Conservation (phyloP, 2,329 filamentous ascomycete genomes). For the Rasamsonia emersonii region DNA sequence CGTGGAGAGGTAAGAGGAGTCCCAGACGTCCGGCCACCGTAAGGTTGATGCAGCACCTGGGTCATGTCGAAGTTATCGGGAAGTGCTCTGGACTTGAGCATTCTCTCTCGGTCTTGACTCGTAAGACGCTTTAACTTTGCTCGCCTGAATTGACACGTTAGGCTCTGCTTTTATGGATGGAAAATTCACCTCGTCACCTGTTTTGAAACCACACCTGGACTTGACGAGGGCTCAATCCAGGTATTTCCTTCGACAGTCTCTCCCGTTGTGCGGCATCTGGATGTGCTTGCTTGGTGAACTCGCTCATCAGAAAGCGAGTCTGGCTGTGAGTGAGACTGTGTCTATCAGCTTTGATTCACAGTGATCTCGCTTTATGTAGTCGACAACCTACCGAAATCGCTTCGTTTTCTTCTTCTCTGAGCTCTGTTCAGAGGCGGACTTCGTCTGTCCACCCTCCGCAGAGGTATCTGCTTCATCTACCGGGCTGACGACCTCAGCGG, state of each 20-base stretch:
- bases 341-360: slow-evolving; percentile 1
- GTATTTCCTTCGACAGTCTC: slow-evolving; percentile 78
- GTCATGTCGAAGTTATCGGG: slow-evolving; percentile 54
- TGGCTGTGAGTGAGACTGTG: slow-evolving; percentile 76
- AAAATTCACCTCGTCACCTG: slow-evolving; percentile 49
- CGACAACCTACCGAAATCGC: slow-evolving; percentile 30
- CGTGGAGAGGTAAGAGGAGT: slow-evolving; percentile 42
- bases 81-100: slow-evolving; percentile 52
- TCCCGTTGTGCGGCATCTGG: slow-evolving; percentile 87
- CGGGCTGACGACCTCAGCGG: slow-evolving; percentile 6
- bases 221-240: slow-evolving; percentile 80
- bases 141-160: slow-evolving; percentile 32
- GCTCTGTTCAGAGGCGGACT: slow-evolving; percentile 17
- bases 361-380: background rate
- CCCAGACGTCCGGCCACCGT: slow-evolving; percentile 38
- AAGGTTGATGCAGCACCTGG: slow-evolving; percentile 49
- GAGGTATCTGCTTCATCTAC: slow-evolving; percentile 12
- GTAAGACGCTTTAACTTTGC: slow-evolving; percentile 55
- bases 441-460: slow-evolving; percentile 20
- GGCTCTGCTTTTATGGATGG: slow-evolving; percentile 2
- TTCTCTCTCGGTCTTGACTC: slow-evolving; percentile 52
- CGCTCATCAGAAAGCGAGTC: slow-evolving; percentile 95
- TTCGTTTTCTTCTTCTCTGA: slow-evolving; percentile 36
- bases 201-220: slow-evolving; percentile 99
- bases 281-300: slow-evolving; percentile 90